A percentile compares a stretch with the other conserved stretches of the same genome.
These are phyloP conservation scores for Aspergillus persii DNA, from an alignment of 2,329 filamentous ascomycete genomes.

Conservation along the genomic window DNA sequence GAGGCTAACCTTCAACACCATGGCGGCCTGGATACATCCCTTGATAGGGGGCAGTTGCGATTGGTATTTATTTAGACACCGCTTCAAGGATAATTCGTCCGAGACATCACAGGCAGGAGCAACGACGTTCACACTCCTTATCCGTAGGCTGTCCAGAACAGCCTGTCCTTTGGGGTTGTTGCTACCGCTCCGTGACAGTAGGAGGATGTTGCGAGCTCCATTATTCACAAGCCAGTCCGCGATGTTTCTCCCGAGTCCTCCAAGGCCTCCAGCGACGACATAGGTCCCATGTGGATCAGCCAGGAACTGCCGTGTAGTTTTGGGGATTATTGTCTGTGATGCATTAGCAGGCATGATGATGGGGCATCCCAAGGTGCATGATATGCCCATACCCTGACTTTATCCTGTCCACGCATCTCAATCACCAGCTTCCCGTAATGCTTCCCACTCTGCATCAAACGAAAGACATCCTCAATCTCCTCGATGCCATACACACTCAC, in stretches of 20 bases:
- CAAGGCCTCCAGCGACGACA: background rate
- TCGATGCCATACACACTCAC: conserved; percentile 26
- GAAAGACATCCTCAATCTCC: conserved; percentile 28
- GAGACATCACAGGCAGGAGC: conserved; percentile 9
- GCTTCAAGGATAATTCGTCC: background rate
- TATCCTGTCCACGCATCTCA: conserved; percentile 4
- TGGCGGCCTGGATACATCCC: conserved; percentile 10
- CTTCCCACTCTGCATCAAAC: conserved; percentile 31
- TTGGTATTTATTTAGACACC: background rate
- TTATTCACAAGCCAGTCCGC: conserved; percentile 32
- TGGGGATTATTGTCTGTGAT: too few relatives aligned
- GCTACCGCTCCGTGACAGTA: conserved; percentile 20
- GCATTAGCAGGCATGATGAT: too few relatives aligned
- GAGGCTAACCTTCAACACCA: too few relatives aligned
- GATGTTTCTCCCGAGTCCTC: conserved; percentile 11
- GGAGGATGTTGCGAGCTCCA: conserved; percentile 33
- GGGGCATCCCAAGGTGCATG: too few relatives aligned
- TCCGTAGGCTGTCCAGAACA: conserved; percentile 4
- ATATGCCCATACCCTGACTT: background rate
- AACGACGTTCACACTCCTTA: background rate
- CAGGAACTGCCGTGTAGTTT: conserved; percentile 10
- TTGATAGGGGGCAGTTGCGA: conserved; percentile 9
- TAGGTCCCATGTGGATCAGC: conserved; percentile 16
- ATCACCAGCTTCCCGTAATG: conserved; percentile 43
- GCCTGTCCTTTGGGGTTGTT: background rate